Base-by-base conservation (phyloP, 768 basidiomycete genomes). In the Suillus subaureus region DNA sequence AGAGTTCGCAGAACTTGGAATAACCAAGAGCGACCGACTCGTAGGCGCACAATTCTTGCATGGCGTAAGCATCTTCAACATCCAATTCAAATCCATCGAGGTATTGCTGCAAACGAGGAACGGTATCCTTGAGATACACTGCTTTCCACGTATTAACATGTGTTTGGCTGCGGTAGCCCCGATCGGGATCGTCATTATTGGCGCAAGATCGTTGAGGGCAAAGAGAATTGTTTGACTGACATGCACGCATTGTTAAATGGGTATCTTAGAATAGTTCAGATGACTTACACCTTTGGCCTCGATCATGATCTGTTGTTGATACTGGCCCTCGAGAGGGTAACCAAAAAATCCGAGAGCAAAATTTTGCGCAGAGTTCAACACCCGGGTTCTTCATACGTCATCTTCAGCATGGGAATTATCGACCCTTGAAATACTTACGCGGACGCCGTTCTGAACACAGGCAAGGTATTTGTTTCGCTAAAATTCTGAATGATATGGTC, bases 1-100 rank as follows among this genome's bases (percentile, higher is more conserved):
- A 96, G 5, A 96, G 80, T 64, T 87, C 87, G 69, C 94, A 96
- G 79, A 95, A 96, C 69, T 88, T 89, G 18, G 92, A 93, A 74
- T 92, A 94, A 7, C 93, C 93, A 33, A 95, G 81, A 0, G 92
- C 90, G 45, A 95, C 94, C 6, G 95, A 94, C 89, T 94, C 92
- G 68, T 91, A 93, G 1, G 92, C 85, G 70, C 93, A 95, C 72
- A 89, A 79, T 75, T 91, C 87, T 71, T 93, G 91, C 81, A 93
- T 85, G 11, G 81, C 82, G 67, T 88, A 93, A 1, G 90, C 80
- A 67, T 94, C 90, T 65, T 87, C 84, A 33, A 86, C 79, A 1
- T 79, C 80, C 15, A 94, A 73, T 2, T 87, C 78, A 57, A 87
- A 83, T 1, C 92, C 92, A 18, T 70, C 9, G 79, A 94, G 54